Percentiles rank a stretch among this genome's conserved stretches.
These are phyloP conservation scores for Viola odorata DNA, from an alignment of 345 rosid genomes.

Conservation along the genomic window DNA sequence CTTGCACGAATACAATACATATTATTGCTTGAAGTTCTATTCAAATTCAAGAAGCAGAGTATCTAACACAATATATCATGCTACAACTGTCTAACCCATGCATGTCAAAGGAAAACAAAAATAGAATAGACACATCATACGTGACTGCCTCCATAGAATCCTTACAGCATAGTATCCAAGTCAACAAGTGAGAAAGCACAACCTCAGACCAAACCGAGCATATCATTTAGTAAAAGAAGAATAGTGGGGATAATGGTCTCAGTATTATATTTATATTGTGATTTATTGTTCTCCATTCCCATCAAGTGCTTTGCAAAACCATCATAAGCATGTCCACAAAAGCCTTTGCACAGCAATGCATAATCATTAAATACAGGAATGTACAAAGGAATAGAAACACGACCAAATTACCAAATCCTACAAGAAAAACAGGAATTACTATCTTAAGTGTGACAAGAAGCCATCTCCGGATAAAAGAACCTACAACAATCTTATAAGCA, in stretches of 20 bases:
- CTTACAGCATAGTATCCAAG: neutral
- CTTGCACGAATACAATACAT: too few relatives aligned
- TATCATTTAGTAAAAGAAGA: neutral
- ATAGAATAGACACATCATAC: too few relatives aligned
- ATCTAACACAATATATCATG: too few relatives aligned
- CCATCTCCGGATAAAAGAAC: neutral
- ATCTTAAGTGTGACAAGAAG: neutral
- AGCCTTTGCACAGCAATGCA: neutral
- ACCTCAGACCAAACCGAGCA: neutral
- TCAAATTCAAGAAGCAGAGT: too few relatives aligned
- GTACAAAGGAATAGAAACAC: neutral
- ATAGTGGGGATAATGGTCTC: neutral
- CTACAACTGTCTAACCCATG: too few relatives aligned
- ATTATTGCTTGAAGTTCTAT: too few relatives aligned
- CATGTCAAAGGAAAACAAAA: too few relatives aligned
- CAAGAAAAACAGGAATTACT: neutral
- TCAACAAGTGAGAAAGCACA: neutral
- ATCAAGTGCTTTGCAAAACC: neutral
- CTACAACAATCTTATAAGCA: neutral
- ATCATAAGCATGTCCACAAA: neutral
- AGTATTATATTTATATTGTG: neutral
- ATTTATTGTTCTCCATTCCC: neutral
- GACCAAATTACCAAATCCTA: neutral
- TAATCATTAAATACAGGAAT: constrained; percentile 4
- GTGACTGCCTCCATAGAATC: neutral